These are phyloP conservation scores for Phragmites australis DNA, from an alignment of 176 grass and related monocot species.

Conservation along the genomic window DNA sequence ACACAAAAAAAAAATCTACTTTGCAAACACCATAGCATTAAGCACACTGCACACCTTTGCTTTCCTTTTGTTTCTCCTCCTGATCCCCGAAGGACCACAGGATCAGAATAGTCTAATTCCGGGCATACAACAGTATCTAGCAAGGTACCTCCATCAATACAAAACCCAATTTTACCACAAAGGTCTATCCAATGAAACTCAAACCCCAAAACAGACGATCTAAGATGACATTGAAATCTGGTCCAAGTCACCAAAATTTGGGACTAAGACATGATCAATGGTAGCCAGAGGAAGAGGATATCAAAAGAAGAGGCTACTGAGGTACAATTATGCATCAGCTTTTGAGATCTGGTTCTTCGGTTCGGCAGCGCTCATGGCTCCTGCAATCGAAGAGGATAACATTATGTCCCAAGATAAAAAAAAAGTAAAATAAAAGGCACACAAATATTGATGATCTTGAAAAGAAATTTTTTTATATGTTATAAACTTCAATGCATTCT, in stretches of 20 bases:
- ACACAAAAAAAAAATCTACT: background rate
- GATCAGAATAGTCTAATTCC: slow-evolving; percentile 4
- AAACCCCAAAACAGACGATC: background rate
- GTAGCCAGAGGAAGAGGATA: background rate
- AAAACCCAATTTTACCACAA: background rate
- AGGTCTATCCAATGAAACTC: background rate
- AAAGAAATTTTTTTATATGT: background rate
- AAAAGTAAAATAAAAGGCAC: background rate
- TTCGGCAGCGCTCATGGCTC: background rate
- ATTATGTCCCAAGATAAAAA: background rate
- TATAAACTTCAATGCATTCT: background rate
- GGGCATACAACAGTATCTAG: background rate
- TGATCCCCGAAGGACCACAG: background rate
- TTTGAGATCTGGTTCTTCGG: background rate
- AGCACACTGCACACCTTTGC: background rate
- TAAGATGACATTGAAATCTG: background rate
- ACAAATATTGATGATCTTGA: background rate
- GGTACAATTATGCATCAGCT: background rate
- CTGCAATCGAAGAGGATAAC: slow-evolving; percentile 16
- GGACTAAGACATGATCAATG: background rate
- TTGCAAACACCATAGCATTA: background rate
- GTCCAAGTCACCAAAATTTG: background rate
- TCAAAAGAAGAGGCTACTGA: background rate
- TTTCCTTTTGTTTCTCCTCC: background rate
- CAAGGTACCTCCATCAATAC: background rate